phyloP scores from a whole-genome alignment of 2,329 filamentous ascomycete species.

The Capronia americana region DNA sequence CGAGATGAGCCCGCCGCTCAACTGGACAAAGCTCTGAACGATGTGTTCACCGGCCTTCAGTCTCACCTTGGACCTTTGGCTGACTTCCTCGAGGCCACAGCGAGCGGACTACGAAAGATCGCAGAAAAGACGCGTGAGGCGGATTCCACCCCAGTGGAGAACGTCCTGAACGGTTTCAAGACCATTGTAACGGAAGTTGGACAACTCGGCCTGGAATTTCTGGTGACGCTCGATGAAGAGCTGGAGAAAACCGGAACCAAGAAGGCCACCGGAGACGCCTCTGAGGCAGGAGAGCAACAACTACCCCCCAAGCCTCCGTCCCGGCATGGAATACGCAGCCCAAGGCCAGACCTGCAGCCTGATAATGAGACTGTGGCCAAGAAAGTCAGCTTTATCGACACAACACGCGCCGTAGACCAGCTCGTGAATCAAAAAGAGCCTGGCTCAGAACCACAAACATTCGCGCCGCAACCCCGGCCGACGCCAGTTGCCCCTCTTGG shows the following conservation, averaged over 20 bases:
- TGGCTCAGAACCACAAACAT: background rate
- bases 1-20: slow-evolving; percentile 47
- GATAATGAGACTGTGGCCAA: slow-evolving; percentile 12
- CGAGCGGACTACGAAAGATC: slow-evolving; percentile 45
- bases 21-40: slow-evolving; percentile 46
- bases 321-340: background rate
- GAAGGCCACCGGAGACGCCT: background rate
- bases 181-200: slow-evolving; percentile 51
- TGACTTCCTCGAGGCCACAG: slow-evolving; percentile 47
- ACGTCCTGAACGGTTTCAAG: slow-evolving; percentile 48
- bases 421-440: background rate
- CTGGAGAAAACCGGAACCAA: slow-evolving; percentile 19
- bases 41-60: slow-evolving; percentile 47
- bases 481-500: background rate
- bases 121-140: slow-evolving; percentile 47
- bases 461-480: background rate
- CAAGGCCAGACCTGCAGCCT: background rate
- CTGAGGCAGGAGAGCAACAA: background rate
- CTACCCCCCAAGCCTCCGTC: background rate
- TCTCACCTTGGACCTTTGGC: slow-evolving; percentile 47
- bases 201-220: slow-evolving; percentile 34
- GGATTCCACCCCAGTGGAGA: slow-evolving; percentile 47
- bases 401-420: background rate
- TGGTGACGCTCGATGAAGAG: slow-evolving; percentile 24
- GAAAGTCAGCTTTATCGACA: slow-evolving; percentile 28